Conservation (phyloP, 768 basidiomycete genomes). For the Pleurotus pulmonarius region DNA sequence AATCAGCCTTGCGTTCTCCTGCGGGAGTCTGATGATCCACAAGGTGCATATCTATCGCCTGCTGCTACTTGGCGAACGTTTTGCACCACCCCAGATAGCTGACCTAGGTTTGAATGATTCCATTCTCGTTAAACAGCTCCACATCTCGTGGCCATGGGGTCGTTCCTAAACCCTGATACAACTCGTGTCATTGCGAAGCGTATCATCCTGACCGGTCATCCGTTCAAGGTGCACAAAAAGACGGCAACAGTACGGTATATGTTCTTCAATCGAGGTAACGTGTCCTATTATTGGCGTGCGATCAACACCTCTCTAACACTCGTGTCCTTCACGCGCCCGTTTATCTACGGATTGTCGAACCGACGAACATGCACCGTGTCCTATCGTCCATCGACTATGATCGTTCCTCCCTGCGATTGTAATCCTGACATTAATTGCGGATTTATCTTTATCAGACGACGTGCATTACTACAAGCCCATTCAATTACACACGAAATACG, state of each 20-base stretch:
- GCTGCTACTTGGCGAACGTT: neutral
- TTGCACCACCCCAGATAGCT: constrained; percentile 4
- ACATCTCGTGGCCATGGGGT: constrained; percentile 85
- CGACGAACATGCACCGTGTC: too few species aligned
- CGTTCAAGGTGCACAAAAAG: constrained; percentile 96
- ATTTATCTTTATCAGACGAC: constrained; percentile 51
- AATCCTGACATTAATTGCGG: neutral
- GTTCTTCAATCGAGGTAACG: constrained; percentile 86
- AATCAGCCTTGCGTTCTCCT: constrained; percentile 77
- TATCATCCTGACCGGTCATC: constrained; percentile 93
- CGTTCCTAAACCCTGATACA: constrained; percentile 85
- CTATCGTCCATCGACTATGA: neutral
- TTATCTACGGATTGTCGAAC: too few species aligned
- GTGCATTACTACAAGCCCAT: constrained; percentile 91
- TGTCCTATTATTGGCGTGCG: neutral
- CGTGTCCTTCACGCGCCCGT: too few species aligned
- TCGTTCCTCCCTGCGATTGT: neutral
- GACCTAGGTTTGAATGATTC: neutral
- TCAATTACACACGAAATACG: constrained; percentile 89
- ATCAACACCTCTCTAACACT: too few species aligned
- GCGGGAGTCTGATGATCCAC: constrained; percentile 59
- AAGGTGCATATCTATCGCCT: constrained; percentile 44
- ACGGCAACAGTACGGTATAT: constrained; percentile 97
- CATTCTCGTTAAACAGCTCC: constrained; percentile 44
- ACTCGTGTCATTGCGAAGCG: constrained; percentile 91